Percentiles rank a stretch among this genome's conserved stretches.
These are phyloP conservation scores for Purpureocillium lavendulum DNA, from an alignment of 2,329 filamentous ascomycete genomes.

Conservation along the genomic window DNA sequence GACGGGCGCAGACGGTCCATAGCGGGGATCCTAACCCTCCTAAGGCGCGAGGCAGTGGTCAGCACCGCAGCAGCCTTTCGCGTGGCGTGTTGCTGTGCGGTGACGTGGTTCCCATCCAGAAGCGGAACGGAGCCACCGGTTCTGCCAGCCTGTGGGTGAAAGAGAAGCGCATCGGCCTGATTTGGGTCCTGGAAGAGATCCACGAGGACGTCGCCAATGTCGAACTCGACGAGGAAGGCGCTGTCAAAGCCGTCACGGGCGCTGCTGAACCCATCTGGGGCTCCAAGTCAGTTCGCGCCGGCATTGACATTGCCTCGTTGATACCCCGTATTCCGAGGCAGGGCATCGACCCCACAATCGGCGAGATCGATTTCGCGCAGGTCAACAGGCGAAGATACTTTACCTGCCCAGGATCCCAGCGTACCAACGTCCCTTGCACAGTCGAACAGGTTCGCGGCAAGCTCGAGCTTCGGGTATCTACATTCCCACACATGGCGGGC, in stretches of 20 bases:
- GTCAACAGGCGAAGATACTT: constrained; percentile 69
- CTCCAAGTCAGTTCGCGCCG: constrained; percentile 53
- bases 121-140: constrained; percentile 84
- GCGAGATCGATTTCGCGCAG: constrained; percentile 70
- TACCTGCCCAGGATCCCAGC: constrained; percentile 70
- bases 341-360: constrained; percentile 59
- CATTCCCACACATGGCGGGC: constrained; percentile 93
- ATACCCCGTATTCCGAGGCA: constrained; percentile 77
- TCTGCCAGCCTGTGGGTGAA: constrained; percentile 98
- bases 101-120: constrained; percentile 96
- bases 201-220: constrained; percentile 84
- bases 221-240: constrained; percentile 67
- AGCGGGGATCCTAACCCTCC: constrained; percentile 45
- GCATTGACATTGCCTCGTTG: constrained; percentile 68
- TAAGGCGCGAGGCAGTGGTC: constrained; percentile 43
- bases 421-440: constrained; percentile 75
- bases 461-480: constrained; percentile 74
- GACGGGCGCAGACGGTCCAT: constrained; percentile 57
- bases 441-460: constrained; percentile 65
- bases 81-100: constrained; percentile 88
- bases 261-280: constrained; percentile 84
- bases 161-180: constrained; percentile 86
- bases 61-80: constrained; percentile 68
- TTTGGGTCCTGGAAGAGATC: constrained; percentile 98
- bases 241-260: constrained; percentile 62